Evolutionary conservation across 345 rosid genomes (phyloP).

Genomic region (Durio zibethinus): DNA sequence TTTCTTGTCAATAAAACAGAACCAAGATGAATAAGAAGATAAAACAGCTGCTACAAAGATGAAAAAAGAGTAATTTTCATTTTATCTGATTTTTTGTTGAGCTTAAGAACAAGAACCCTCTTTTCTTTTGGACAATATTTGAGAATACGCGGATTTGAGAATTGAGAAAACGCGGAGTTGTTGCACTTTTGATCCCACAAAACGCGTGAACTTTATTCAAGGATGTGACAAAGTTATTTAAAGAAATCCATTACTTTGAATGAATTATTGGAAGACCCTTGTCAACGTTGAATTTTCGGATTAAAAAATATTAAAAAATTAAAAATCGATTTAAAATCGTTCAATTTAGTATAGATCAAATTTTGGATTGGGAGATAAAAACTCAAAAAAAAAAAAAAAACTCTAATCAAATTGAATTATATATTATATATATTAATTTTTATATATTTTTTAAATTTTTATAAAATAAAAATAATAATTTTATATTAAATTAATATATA

Average conservation of each 20-base stretch:
- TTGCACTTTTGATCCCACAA: conserved; percentile 39
- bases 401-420: too few species aligned
- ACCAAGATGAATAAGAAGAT: background rate
- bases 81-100: background rate
- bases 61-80: background rate
- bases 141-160: conserved; percentile 39
- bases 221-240: background rate
- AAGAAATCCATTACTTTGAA: background rate
- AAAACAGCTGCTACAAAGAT: background rate
- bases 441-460: too few species aligned
- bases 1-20: background rate
- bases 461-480: too few species aligned
- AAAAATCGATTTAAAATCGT: too few species aligned
- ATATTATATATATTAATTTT: too few species aligned
- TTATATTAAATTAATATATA: too few species aligned
- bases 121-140: background rate
- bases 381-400: too few species aligned
- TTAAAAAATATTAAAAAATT: too few species aligned
- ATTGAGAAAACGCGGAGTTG: conserved; percentile 33
- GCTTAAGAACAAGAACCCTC: background rate
- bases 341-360: too few species aligned
- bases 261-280: background rate
- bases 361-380: too few species aligned
- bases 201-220: conserved; percentile 40
- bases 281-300: too few species aligned